Conservation (phyloP, 257 asterid genomes). For the Solanum tarapatanum region DNA sequence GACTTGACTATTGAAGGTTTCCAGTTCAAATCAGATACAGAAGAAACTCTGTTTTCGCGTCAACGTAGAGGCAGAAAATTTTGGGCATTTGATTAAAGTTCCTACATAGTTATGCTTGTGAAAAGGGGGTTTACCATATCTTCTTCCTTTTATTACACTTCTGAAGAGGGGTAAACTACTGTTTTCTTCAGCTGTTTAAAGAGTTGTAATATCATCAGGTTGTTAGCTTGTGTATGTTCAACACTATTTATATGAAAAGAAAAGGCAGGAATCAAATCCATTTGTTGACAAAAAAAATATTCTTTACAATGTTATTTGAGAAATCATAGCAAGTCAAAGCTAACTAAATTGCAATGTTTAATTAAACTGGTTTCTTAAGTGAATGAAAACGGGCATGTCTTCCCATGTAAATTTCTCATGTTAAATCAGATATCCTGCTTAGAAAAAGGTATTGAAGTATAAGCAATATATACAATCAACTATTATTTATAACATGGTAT, state of each 20-base stretch:
- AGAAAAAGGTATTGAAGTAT: no score
- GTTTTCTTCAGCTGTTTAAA: neutral
- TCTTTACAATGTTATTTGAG: neutral
- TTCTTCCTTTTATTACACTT: neutral
- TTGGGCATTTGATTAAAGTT: neutral
- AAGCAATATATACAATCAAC: no score
- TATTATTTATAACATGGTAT: no score
- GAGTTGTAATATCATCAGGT: neutral
- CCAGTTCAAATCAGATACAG: neutral
- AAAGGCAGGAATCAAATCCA: neutral
- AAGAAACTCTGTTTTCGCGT: neutral
- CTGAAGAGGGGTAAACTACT: neutral
- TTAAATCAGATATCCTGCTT: rapidly evolving
- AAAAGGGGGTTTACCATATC: neutral
- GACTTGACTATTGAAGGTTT: neutral
- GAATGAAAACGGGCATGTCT: rapidly evolving
- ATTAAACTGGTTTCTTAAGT: neutral
- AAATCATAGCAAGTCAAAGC: neutral
- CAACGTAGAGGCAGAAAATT: neutral
- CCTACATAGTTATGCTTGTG: neutral
- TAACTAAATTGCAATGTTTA: neutral
- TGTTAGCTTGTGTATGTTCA: neutral
- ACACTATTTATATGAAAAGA: neutral
- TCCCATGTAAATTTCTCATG: no score
- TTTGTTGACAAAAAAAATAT: neutral